Evolutionary conservation across 352 stramenopile species (phyloP), one percentile per base, ranked within the genome.

Genomic region (Proteromonas lacertae): DNA sequence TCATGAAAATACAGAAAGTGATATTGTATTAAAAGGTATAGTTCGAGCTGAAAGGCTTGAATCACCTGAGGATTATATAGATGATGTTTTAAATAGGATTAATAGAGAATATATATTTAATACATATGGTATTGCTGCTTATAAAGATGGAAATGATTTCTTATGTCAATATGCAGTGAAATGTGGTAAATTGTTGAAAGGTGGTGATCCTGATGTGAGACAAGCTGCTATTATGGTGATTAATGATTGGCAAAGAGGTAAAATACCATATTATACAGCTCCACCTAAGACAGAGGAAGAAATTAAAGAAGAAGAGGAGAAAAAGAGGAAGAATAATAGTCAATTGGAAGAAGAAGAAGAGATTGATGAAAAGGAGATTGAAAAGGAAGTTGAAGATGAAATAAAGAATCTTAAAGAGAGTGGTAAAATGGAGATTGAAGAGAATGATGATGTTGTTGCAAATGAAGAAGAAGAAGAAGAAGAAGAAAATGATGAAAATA

Each of bases 21-120:
- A 91, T 50, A 88, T 71, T 2, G 80, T 93, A 36, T 62, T 96
- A 36, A 93, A 94, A 59, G 84, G 84, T 38, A 84, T 97, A 19
- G 76, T 96, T 29, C 71, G 88, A 44, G 80, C 82, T 18, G 86
- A 98, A 56, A 60, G 76, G 36, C 60, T 99, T 38, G 77, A 86
- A 37, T 69, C 77, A 48, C 83, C 88, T 0, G 82, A 83, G 25
- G 81, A 95, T 32, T 96, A 90, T 43, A 77, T 96, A 28, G 46
- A 61, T 29, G 59, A 68, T 23, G 88, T 98, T 41, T 53, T 93
- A 17, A 52, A 70, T 13, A 68, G 73, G 8, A 78, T 94, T 7
- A 92, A 96, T 57, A 77, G 71, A 42, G 71, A 96, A 50, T 88
- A 93, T 52, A 61, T 99, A 35, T 53, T 64, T 21, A 79, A 80